phyloP scores from a whole-genome alignment of 768 basidiomycete species.

The Leccinum disarticulatum region DNA sequence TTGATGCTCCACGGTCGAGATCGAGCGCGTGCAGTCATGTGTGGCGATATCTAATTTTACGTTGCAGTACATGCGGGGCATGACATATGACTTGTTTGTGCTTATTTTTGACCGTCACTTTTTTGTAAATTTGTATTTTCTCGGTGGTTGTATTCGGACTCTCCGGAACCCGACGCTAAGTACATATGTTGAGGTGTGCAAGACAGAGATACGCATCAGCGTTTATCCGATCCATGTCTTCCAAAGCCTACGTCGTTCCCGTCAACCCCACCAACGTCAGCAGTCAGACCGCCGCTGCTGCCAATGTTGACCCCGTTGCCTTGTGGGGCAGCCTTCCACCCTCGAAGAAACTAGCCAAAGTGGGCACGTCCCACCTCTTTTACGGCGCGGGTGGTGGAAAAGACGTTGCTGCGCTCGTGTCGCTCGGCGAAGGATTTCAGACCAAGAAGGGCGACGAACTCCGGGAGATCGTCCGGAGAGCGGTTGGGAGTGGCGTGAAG shows the following conservation, averaged over 20 bases:
- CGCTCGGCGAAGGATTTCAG: slow-evolving; percentile 56
- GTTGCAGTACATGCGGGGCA: background rate
- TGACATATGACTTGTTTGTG: background rate
- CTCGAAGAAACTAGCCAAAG: slow-evolving; percentile 53
- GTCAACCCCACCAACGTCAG: slow-evolving; percentile 44
- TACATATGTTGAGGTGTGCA: slow-evolving; percentile 18
- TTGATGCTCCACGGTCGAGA: background rate
- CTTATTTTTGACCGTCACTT: background rate
- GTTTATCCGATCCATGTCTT: slow-evolving; percentile 46
- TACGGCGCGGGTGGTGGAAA: slow-evolving; percentile 48
- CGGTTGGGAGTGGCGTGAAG: slow-evolving; percentile 73
- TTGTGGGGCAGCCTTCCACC: slow-evolving; percentile 55
- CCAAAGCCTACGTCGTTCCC: slow-evolving; percentile 57
- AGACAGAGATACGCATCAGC: slow-evolving; percentile 23
- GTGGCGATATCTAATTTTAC: too few species aligned
- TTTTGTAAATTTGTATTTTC: background rate
- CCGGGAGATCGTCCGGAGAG: slow-evolving; percentile 68
- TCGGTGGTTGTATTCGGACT: background rate
- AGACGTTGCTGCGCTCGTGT: slow-evolving; percentile 52
- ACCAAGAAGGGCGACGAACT: slow-evolving; percentile 44
- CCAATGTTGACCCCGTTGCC: slow-evolving; percentile 44
- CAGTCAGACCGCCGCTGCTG: slow-evolving; percentile 29
- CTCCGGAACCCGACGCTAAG: slow-evolving; percentile 28
- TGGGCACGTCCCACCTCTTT: slow-evolving; percentile 64
- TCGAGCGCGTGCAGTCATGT: background rate